Conservation (phyloP, 345 rosid genomes). For the Laguncularia racemosa region DNA sequence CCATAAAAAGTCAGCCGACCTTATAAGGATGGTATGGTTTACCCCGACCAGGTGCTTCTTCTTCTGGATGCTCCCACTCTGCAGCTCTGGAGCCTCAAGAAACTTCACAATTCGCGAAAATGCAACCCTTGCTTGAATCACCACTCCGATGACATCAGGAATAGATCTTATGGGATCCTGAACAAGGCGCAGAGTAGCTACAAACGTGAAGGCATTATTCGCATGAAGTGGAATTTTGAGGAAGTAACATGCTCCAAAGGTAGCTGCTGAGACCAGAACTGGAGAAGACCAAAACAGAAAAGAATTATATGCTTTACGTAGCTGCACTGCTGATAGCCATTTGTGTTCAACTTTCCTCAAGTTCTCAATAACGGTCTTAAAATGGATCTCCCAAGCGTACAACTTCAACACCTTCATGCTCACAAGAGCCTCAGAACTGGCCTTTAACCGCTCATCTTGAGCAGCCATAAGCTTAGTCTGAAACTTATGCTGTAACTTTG, state of each 20-base stretch:
- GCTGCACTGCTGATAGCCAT: slow-evolving; percentile 78
- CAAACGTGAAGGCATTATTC: slow-evolving; percentile 86
- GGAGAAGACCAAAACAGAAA: slow-evolving; percentile 92
- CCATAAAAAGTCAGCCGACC: slow-evolving; percentile 76
- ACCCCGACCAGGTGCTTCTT: slow-evolving; percentile 18
- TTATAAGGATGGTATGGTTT: slow-evolving; percentile 31
- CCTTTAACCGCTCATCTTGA: slow-evolving; percentile 77
- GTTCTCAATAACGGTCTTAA: slow-evolving; percentile 70
- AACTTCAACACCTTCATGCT: slow-evolving; percentile 92
- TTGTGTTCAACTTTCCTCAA: slow-evolving; percentile 52
- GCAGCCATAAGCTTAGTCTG: slow-evolving; percentile 74
- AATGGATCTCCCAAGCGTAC: slow-evolving; percentile 91
- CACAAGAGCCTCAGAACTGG: slow-evolving; percentile 71
- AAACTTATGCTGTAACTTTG: slow-evolving; percentile 81
- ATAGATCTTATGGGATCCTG: slow-evolving; percentile 79
- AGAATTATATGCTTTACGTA: slow-evolving; percentile 54
- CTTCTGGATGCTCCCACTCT: slow-evolving; percentile 35
- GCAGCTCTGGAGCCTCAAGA: slow-evolving; percentile 89
- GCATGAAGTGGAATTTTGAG: slow-evolving; percentile 69
- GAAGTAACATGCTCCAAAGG: slow-evolving; percentile 80
- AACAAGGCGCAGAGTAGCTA: slow-evolving; percentile 81
- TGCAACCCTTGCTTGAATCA: slow-evolving; percentile 88
- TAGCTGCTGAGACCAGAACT: slow-evolving; percentile 78
- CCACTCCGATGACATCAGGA: slow-evolving; percentile 81
- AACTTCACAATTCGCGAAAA: slow-evolving; percentile 67